Percentiles rank a stretch among this genome's conserved stretches.
Evolutionary conservation across 2,329 filamentous ascomycete species (phyloP).

Genomic region (Penicillium nordicum): DNA sequence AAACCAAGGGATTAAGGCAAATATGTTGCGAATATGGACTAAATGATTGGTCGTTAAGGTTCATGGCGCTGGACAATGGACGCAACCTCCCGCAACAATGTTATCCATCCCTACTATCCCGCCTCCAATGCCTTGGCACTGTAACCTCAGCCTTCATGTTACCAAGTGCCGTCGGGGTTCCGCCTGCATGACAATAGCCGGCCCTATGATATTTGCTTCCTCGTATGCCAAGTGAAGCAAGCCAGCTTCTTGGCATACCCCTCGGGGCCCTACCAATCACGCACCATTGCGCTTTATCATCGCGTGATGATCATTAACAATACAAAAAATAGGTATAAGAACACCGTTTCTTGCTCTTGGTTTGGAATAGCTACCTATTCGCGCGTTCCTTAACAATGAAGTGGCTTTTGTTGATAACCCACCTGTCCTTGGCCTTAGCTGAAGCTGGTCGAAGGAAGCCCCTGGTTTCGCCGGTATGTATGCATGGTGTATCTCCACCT

Average conservation of each 20-base stretch:
- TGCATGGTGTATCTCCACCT: background rate
- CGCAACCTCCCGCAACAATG: background rate
- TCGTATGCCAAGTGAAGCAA: conserved; percentile 10
- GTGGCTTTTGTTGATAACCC: conserved; percentile 6
- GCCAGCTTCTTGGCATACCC: conserved; percentile 8
- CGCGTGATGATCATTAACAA: conserved; percentile 1
- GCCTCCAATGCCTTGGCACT: conserved; percentile 8
- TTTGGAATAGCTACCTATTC: background rate
- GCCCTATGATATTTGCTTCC: conserved; percentile 7
- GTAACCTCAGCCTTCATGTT: conserved; percentile 15
- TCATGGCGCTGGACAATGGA: background rate
- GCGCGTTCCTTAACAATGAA: conserved; percentile 10
- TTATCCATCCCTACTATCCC: background rate
- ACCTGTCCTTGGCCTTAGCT: conserved; percentile 11
- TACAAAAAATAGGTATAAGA: conserved; percentile 1
- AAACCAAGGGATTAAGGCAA: background rate
- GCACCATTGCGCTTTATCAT: conserved; percentile 3
- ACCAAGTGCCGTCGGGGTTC: conserved; percentile 16
- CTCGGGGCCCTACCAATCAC: conserved; percentile 1
- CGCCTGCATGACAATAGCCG: conserved; percentile 9
- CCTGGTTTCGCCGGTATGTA: conserved; percentile 15
- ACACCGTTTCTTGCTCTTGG: background rate
- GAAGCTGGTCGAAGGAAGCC: conserved; percentile 6
- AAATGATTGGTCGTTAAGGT: background rate
- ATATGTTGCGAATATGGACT: background rate